Conservation (phyloP, 192 early-diverging fungal genomes). For the Spizellomyces punctatus region DNA sequence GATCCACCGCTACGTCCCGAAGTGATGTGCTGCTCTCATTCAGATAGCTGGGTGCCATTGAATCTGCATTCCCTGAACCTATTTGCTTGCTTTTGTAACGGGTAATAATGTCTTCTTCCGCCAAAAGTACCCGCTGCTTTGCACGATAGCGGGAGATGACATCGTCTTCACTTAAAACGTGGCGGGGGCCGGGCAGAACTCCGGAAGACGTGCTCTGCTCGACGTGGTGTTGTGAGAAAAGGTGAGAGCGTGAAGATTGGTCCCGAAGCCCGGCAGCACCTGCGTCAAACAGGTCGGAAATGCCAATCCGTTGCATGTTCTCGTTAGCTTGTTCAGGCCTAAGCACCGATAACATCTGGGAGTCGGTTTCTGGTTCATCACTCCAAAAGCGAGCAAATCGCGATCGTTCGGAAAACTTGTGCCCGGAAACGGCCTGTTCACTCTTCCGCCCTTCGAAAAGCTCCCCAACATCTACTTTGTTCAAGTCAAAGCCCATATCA, state of each 20-base stretch:
- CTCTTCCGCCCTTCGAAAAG: conserved; percentile 13
- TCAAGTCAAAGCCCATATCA: conserved; percentile 28
- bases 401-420: conserved; percentile 5
- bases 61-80: not conserved
- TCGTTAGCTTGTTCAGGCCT: not conserved
- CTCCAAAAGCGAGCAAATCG: conserved; percentile 28
- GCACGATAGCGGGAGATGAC: conserved; percentile 5
- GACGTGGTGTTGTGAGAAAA: too few species aligned
- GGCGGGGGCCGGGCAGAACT: not conserved
- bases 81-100: not conserved
- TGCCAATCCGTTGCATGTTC: conserved; percentile 22
- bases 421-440: not conserved
- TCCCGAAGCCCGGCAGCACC: not conserved
- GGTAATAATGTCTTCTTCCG: not conserved
- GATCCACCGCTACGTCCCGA: not conserved
- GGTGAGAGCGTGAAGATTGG: too few species aligned
- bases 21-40: too few species aligned
- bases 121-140: not conserved
- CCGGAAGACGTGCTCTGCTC: not conserved
- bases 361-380: not conserved
- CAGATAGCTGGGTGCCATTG: not conserved
- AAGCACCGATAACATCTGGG: not conserved
- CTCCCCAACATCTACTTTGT: conserved; percentile 7
- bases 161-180: conserved; percentile 23
- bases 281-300: conserved; percentile 17